These are phyloP conservation scores for Aspergillus sp. DNA, from an alignment of 2,329 filamentous ascomycete genomes.

Conservation along the genomic window DNA sequence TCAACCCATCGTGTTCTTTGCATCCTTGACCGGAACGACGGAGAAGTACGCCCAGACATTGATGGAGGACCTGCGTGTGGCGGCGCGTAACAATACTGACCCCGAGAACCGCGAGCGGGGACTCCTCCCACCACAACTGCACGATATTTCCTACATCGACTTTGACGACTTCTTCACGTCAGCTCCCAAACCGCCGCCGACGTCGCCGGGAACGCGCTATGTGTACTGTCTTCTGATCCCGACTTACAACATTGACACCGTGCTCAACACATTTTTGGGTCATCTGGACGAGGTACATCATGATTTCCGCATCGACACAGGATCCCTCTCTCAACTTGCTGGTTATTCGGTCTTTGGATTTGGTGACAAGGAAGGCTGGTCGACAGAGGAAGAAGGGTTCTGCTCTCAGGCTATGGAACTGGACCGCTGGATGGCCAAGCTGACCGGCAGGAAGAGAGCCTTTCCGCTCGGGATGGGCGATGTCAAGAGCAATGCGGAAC, in stretches of 20 bases:
- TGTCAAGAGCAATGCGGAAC: conserved; percentile 62
- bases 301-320: conserved; percentile 92
- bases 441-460: conserved; percentile 76
- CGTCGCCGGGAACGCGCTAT: conserved; percentile 45
- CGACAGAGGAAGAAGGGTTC: conserved; percentile 80
- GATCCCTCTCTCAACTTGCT: conserved; percentile 64
- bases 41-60: conserved; percentile 63
- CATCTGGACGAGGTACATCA: conserved; percentile 89
- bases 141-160: conserved; percentile 78
- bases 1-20: conserved; percentile 77
- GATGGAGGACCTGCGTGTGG: conserved; percentile 45
- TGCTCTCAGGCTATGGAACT: conserved; percentile 86
- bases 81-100: conserved; percentile 21
- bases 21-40: conserved; percentile 76
- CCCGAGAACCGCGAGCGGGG: conserved; percentile 18
- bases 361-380: conserved; percentile 86
- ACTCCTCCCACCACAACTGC: conserved; percentile 53
- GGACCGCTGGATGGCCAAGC: conserved; percentile 94
- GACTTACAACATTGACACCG: conserved; percentile 91
- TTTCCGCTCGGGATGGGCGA: conserved; percentile 86
- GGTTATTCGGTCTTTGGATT: conserved; percentile 94
- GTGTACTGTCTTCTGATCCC: conserved; percentile 82
- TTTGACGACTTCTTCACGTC: conserved; percentile 88
- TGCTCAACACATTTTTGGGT: conserved; percentile 77
- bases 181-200: conserved; percentile 54